Conservation (phyloP, 371 early-diverging fungal genomes). For the Lichtheimia corymbifera region DNA sequence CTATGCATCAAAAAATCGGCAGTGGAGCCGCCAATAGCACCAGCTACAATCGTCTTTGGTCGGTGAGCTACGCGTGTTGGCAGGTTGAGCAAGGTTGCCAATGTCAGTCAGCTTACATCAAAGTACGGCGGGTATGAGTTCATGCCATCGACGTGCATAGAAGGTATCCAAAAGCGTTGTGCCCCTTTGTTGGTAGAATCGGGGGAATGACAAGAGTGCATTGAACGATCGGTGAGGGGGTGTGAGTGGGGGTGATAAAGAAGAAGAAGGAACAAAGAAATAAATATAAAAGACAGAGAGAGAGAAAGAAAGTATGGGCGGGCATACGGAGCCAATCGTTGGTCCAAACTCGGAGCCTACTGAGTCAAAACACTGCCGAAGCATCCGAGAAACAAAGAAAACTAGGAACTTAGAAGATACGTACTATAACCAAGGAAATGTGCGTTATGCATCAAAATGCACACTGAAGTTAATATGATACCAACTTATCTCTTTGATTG, state of each 20-base stretch:
- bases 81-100: no score
- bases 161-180: conserved; percentile 27
- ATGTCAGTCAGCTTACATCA: conserved; percentile 31
- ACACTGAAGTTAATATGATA: no score
- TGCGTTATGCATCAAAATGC: no score
- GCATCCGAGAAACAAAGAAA: no score
- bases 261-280: neutral
- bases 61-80: no score
- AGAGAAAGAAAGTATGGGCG: neutral
- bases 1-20: conserved; percentile 80
- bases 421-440: no score
- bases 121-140: conserved; percentile 45
- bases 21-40: conserved; percentile 70
- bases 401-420: no score
- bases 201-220: conserved; percentile 9
- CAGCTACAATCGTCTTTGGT: conserved; percentile 63
- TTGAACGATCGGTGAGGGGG: conserved; percentile 6
- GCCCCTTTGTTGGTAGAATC: neutral
- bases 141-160: conserved; percentile 25
- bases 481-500: no score
- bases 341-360: no score
- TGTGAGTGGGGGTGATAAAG: neutral
- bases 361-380: no score
- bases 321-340: no score
- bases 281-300: neutral